Evolutionary conservation across 331 rosid species (phyloP), one percentile per base, ranked within the genome.

Genomic region (Quercus tomentella): DNA sequence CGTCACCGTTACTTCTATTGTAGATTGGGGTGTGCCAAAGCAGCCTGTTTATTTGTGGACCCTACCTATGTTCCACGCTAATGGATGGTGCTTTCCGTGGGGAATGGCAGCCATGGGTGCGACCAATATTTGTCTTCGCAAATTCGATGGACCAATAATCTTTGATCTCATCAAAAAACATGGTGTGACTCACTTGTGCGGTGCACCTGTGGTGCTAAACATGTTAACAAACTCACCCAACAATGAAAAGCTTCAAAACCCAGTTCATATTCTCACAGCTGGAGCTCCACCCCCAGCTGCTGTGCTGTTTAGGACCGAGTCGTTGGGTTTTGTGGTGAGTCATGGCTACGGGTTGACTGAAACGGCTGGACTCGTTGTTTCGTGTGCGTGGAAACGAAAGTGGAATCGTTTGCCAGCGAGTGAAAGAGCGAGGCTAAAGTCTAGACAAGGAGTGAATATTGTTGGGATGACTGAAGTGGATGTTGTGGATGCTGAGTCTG

Each of bases 341-440:
- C 96, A 91, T 77, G 93, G 88, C 8, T 91, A 81, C 49, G 93
- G 96, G 31, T n/a, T 91, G 76, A 91, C 93, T 2, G 96, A 89
- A 79, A 70, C 84, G 17, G 23, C 43, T 7, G 92, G 96, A 0
- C 77, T 84, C 6, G 76, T 83, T 0, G 76, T 83, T 17, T 86
- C 96, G 12, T 89, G 96, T 73, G 86, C 87, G 14, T 91, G 96
- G 96, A 91, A 84, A 57, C 31, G 15, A 4, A 23, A 83, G 21
- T 87, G 96, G 96, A 77, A 91, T 21, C 9, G 11, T 52, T 68
- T 86, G 5, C 91, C 87, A 22, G 86, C 80, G 56, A 51, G 78
- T n/a, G 91, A 89, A 77, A 30, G 78, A 56, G 93, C 93, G 14
- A 57, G 86, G 85, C 23, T 91, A 43, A 84, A 80, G 89, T 78